phyloP scores from a whole-genome alignment of 805 yeast genomes.

The Nakazawaea molendinolei region DNA sequence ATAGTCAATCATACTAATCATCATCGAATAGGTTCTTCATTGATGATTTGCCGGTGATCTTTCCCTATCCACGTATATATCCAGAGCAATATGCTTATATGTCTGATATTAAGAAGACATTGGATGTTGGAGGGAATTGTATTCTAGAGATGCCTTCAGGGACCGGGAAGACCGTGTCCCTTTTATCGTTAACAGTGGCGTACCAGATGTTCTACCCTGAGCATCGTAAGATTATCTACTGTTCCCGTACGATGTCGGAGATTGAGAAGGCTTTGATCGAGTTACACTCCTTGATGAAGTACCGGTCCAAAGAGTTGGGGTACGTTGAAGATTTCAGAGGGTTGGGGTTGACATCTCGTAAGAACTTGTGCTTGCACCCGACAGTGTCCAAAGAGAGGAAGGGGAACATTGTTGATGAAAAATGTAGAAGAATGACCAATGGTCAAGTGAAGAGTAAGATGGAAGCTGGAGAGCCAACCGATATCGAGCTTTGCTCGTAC shows the following conservation, averaged over 20 bases:
- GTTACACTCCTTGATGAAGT: constrained; percentile 81
- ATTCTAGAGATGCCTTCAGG: constrained; percentile 99
- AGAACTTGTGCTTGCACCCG: constrained; percentile 90
- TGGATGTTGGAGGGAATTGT: constrained; percentile 96
- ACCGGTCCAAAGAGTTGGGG: constrained; percentile 76
- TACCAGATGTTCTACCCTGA: constrained; percentile 93
- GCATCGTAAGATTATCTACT: constrained; percentile 87
- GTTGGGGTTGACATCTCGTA: constrained; percentile 88
- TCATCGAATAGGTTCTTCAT: constrained; percentile 62
- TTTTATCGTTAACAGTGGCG: constrained; percentile 86
- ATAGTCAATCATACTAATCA: constrained; percentile 9
- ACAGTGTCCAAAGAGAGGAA: constrained; percentile 79
- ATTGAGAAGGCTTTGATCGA: constrained; percentile 96
- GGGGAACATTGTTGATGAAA: constrained; percentile 92
- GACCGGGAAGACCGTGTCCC: constrained; percentile 93
- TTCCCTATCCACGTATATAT: constrained; percentile 94
- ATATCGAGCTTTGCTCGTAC: constrained; percentile 64
- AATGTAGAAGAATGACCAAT: constrained; percentile 89
- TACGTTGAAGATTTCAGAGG: constrained; percentile 89
- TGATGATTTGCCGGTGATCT: constrained; percentile 91
- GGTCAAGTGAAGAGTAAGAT: constrained; percentile 73
- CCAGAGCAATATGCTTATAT: constrained; percentile 98
- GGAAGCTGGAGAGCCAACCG: constrained; percentile 52
- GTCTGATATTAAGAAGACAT: constrained; percentile 88
- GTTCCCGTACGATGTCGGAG: constrained; percentile 99